phyloP scores from a whole-genome alignment of 306 rosid genomes.

The Vicia villosa region DNA sequence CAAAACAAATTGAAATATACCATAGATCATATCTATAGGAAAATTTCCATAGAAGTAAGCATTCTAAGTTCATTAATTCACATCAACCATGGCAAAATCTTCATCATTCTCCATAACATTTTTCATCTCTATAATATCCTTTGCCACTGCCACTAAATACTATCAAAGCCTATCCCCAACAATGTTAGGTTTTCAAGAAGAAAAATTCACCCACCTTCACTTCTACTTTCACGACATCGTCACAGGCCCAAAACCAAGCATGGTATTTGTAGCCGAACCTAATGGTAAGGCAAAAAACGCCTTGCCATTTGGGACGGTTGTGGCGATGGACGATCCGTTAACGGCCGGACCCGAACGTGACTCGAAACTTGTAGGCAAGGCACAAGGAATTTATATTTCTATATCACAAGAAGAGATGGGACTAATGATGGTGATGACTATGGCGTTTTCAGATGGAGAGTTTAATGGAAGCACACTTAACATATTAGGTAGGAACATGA shows the following conservation, averaged over 20 bases:
- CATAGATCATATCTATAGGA: background rate
- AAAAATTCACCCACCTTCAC: slow-evolving; percentile 60
- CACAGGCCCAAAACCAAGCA: slow-evolving; percentile 47
- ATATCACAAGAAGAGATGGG: slow-evolving; percentile 21
- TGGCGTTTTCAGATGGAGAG: slow-evolving; percentile 47
- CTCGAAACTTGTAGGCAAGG: slow-evolving; percentile 50
- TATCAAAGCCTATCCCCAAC: slow-evolving; percentile 32
- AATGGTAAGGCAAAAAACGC: slow-evolving; percentile 20
- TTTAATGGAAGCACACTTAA: slow-evolving; percentile 56
- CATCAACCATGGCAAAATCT: slow-evolving; percentile 16
- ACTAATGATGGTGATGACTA: slow-evolving; percentile 49
- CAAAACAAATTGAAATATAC: background rate
- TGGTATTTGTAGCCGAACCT: slow-evolving; percentile 47
- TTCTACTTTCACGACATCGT: slow-evolving; percentile 66
- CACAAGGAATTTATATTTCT: slow-evolving; percentile 55
- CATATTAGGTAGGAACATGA: slow-evolving; percentile 48
- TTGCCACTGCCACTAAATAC: slow-evolving; percentile 20
- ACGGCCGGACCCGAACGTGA: slow-evolving; percentile 41
- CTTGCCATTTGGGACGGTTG: slow-evolving; percentile 45
- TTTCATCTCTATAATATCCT: slow-evolving; percentile 6
- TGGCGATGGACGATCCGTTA: slow-evolving; percentile 52
- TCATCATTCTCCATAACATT: background rate
- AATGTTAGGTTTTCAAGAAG: slow-evolving; percentile 38
- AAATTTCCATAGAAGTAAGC: background rate
- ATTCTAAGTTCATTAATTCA: background rate